Evolutionary conservation across 192 early-diverging fungal species (phyloP).

Genomic region (Umbelopsis sp.): DNA sequence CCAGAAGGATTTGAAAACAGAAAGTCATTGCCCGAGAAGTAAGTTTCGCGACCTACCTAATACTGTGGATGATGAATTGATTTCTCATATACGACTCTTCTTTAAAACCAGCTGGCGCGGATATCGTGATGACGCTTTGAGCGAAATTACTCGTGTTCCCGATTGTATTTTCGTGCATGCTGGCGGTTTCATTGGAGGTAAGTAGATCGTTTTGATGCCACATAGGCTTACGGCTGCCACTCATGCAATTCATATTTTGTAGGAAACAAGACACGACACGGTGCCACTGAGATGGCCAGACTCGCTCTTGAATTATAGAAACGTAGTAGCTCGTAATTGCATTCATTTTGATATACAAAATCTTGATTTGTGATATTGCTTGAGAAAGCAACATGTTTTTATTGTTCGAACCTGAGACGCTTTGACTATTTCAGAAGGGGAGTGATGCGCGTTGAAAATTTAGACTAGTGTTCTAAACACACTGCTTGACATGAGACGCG

Average conservation of each 20-base stretch:
- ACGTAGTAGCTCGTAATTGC: background rate
- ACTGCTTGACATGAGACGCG: background rate
- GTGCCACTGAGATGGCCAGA: constrained; percentile 72
- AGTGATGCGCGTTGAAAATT: no score
- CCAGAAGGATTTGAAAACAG: constrained; percentile 68
- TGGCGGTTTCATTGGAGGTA: constrained; percentile 78
- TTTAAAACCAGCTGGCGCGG: constrained; percentile 64
- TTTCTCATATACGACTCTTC: background rate
- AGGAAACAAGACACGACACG: constrained; percentile 73
- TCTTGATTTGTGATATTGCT: background rate
- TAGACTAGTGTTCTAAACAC: no score
- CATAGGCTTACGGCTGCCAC: background rate
- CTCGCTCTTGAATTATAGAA: constrained; percentile 52
- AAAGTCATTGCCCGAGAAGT: constrained; percentile 74
- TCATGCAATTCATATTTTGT: constrained; percentile 20
- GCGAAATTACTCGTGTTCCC: constrained; percentile 71
- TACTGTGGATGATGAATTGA: background rate
- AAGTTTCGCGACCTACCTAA: background rate
- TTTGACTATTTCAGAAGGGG: no score
- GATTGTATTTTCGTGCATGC: constrained; percentile 91
- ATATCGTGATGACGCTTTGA: constrained; percentile 82
- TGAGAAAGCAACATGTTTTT: background rate
- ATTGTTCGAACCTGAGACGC: no score
- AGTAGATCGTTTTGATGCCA: background rate
- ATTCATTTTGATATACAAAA: background rate